Evolutionary conservation across 1,284 basidiomycete genomes (phyloP), one percentile per base, ranked within the genome.

Genomic region (Ganoderma sp.): DNA sequence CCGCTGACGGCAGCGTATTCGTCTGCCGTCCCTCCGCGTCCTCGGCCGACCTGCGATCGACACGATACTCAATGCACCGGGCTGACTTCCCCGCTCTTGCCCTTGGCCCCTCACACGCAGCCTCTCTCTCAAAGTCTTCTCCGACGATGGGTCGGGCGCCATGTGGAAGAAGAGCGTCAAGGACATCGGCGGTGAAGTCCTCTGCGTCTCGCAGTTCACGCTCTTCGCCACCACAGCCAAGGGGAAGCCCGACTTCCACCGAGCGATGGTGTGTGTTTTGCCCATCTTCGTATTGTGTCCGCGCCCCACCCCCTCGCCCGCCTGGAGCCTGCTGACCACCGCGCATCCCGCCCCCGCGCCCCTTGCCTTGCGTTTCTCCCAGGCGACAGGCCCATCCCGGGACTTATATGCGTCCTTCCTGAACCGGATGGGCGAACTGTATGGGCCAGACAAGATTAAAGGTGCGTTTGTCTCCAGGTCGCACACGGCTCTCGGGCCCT

Each of bases 151-250:
- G 3, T 65, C 71, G 22, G 83, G 82, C 4, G 84, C 84, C 60
- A 89, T 90, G 88, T 97, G 95, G 95, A 94, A 92, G 79, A 81
- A 84, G 45, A 95, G 83, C 75, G 90, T 97, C 66, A 92, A 90
- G 78, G 95, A 97, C 71, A 87, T 96, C 42, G 85, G 88, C 41
- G 95, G 94, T 64, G 94, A 96, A 66, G 86, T 97, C 15, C 85
- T 97, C 32, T 96, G 95, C 74, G 93, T 96, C 17, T 96, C 94
- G 0, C 95, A 97, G 74, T 97, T 97, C 78, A 97, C 95, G 0
- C 84, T 97, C 19, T 82, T 95, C 75, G 95, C 94, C n/a, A 91
- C 91, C 72, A 96, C 94, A 9, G 83, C 85, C 68, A 96, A 96
- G 79, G 95, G 94, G 25, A 95, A 96, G 76, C 95, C 92, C 48